Conservation (phyloP, 1,284 basidiomycete species). For the Cryptococcus maquisensis region DNA sequence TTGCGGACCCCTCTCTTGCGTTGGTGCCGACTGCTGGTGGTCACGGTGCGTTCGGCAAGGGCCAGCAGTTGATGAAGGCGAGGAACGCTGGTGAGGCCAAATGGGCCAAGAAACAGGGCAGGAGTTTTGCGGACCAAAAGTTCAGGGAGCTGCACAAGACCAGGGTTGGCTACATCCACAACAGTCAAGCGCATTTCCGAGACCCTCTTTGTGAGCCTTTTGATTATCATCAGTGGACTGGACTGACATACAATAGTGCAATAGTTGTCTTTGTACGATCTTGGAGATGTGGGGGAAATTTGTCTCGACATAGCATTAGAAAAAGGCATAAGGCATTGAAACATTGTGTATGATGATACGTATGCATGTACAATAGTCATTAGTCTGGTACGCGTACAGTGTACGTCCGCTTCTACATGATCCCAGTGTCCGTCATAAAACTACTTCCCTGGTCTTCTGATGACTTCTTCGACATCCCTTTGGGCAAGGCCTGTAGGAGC, state of each 20-base stretch:
- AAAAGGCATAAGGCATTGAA: too few species aligned
- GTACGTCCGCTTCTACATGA: neutral
- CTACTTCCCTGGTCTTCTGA: constrained; percentile 31
- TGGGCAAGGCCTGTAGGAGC: constrained; percentile 73
- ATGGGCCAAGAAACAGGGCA: constrained; percentile 81
- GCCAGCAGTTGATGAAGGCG: constrained; percentile 79
- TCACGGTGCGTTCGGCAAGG: constrained; percentile 75
- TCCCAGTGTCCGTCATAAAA: neutral
- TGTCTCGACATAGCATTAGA: neutral
- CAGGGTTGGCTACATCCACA: constrained; percentile 59
- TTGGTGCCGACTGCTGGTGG: constrained; percentile 80
- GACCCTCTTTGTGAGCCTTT: constrained; percentile 44
- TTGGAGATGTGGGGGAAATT: neutral
- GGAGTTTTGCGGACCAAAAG: constrained; percentile 68
- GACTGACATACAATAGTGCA: neutral
- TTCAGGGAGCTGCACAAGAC: constrained; percentile 80
- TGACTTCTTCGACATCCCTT: constrained; percentile 69
- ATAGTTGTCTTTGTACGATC: neutral
- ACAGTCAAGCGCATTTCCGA: constrained; percentile 85
- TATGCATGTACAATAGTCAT: neutral
- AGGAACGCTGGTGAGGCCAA: constrained; percentile 89
- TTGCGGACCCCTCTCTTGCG: constrained; percentile 74
- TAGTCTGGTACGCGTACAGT: neutral
- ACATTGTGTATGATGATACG: neutral
- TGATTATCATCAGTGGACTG: neutral